phyloP scores from a whole-genome alignment of 2,329 filamentous ascomycete genomes.

The Talaromyces amestolkiae region DNA sequence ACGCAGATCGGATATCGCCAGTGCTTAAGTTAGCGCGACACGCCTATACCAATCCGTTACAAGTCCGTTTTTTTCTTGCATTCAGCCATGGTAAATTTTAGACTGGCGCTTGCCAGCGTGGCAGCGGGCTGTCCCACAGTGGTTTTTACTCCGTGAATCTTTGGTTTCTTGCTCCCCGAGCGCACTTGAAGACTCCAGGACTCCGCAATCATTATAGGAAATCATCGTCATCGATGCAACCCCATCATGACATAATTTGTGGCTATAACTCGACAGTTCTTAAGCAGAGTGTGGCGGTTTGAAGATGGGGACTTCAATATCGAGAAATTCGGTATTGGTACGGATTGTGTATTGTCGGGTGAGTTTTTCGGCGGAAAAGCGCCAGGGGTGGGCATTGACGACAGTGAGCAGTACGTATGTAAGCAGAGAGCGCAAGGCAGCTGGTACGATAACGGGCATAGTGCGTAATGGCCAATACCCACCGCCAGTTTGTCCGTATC shows the following conservation, averaged over 20 bases:
- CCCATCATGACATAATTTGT: conserved; percentile 8
- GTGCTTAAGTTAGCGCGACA: conserved; percentile 21
- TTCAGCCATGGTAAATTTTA: conserved; percentile 23
- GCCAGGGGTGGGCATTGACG: conserved; percentile 1
- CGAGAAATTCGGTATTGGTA: neutral
- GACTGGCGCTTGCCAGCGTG: conserved; percentile 33
- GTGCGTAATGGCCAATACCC: conserved; percentile 17
- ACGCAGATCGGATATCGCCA: conserved; percentile 22
- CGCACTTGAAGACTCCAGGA: neutral
- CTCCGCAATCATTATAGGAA: neutral
- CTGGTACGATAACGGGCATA: conserved; percentile 1
- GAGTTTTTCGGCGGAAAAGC: neutral
- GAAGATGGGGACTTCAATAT: neutral
- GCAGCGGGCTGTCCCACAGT: conserved; percentile 23
- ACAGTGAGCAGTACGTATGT: neutral
- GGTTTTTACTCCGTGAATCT: neutral
- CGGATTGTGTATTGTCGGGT: neutral
- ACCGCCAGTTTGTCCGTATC: conserved; percentile 20
- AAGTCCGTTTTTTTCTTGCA: conserved; percentile 16
- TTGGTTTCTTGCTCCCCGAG: conserved; percentile 5
- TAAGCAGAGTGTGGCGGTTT: conserved; percentile 5
- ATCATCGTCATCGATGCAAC: conserved; percentile 12
- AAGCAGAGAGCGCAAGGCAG: neutral
- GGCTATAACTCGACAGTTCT: conserved; percentile 3
- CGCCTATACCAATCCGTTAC: conserved; percentile 16